Percentiles rank a stretch among this genome's conserved stretches.
Evolutionary conservation across 176 grass and related monocot genomes (phyloP).

Genomic region (Leersia perrieri): DNA sequence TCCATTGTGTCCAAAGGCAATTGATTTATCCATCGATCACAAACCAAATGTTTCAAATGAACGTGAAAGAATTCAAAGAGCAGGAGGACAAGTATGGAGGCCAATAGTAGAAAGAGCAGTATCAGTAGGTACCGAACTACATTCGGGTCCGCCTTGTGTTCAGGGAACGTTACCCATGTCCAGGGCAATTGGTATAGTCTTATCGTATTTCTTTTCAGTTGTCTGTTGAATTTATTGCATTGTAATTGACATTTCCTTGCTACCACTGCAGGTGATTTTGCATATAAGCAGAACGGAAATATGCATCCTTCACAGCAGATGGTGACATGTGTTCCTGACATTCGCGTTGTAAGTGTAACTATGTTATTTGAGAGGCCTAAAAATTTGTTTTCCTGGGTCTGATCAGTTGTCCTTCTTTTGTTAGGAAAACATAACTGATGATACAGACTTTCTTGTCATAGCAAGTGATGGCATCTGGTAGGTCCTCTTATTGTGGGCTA

Average conservation of each 20-base stretch:
- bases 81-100: neutral
- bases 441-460: slow-evolving; percentile 36
- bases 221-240: neutral
- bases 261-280: slow-evolving; percentile 15
- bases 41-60: neutral
- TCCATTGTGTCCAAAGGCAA: slow-evolving; percentile 23
- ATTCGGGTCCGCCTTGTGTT: neutral
- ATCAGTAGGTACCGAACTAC: too few species aligned
- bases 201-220: neutral
- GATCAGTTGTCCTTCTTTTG: neutral
- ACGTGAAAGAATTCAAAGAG: neutral
- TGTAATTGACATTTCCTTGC: neutral
- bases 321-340: slow-evolving; percentile 30
- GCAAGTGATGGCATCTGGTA: slow-evolving; percentile 51
- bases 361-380: neutral
- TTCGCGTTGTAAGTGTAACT: neutral
- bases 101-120: too few species aligned
- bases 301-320: neutral
- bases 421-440: slow-evolving; percentile 35
- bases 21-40: slow-evolving; percentile 19
- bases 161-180: neutral
- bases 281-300: neutral
- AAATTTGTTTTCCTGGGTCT: neutral
- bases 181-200: slow-evolving; percentile 24
- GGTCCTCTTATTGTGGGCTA: too few species aligned